A percentile compares a stretch with the other conserved stretches of the same genome.
Conservation (phyloP, 2,329 filamentous ascomycete genomes). For the Didymellaceae sp. region DNA sequence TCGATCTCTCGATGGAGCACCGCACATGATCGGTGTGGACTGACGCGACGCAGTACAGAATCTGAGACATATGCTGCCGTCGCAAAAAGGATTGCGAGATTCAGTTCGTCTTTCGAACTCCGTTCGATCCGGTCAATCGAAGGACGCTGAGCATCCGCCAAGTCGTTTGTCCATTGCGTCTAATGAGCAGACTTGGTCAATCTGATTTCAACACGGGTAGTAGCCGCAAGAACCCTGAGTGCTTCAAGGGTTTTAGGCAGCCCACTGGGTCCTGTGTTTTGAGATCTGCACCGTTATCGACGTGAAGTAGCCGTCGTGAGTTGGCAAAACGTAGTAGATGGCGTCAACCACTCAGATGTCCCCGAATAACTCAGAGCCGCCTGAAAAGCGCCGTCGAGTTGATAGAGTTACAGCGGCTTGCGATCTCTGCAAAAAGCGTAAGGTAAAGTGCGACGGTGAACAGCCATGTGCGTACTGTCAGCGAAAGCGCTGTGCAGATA, state of each 20-base stretch:
- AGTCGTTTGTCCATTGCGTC: too few relatives aligned
- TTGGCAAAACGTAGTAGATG: too few relatives aligned
- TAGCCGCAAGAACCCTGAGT: too few relatives aligned
- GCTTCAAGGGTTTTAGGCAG: too few relatives aligned
- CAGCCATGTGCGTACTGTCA: constrained; percentile 60
- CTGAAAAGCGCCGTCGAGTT: constrained; percentile 33
- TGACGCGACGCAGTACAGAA: constrained; percentile 3
- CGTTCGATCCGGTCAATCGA: neutral
- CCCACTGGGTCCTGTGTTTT: too few relatives aligned
- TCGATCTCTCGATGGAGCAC: neutral
- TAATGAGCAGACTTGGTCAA: too few relatives aligned
- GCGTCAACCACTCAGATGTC: neutral
- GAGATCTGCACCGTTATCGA: too few relatives aligned
- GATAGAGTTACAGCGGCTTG: constrained; percentile 40
- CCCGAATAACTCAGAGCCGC: constrained; percentile 4
- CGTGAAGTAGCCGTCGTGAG: too few relatives aligned
- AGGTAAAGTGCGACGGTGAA: constrained; percentile 60
- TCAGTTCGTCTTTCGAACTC: neutral
- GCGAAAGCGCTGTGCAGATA: constrained; percentile 49
- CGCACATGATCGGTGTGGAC: neutral
- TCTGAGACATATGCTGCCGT: neutral
- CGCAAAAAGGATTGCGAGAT: neutral
- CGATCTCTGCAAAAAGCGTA: constrained; percentile 41
- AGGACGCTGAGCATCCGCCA: neutral
- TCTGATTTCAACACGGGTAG: too few relatives aligned